Evolutionary conservation across 2,329 filamentous ascomycete species (phyloP), one percentile per base, ranked within the genome.

Genomic region (Neofusicoccum parvum): DNA sequence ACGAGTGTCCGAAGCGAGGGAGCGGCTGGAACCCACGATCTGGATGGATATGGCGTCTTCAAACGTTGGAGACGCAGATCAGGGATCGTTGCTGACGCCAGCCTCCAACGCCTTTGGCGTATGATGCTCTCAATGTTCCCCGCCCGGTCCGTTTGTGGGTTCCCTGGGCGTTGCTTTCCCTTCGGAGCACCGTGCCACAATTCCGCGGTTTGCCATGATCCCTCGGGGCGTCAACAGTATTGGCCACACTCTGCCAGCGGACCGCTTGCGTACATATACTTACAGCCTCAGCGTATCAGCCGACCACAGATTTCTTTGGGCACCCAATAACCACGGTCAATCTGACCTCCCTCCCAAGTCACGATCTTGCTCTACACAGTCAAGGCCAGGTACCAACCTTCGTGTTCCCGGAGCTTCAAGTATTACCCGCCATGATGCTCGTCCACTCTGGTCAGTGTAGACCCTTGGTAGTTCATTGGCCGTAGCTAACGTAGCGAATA

Each of bases 81-180:
- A 48, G 56, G 15, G 48, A 20, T 37, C 43, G 48, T 60, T 32
- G 27, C 27, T 59, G 54, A 46, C 14, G 39, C 10, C 23, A 39
- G 23, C 2, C 2, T 46, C 43, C 43, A 32, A 34, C 20, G n/a
- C 39, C 41, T 15, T n/a, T 46, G 39, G 41, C 34, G 43, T 48
- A 48, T 48, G 54, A 59, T 59, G 54, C 54, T 17, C 54, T 59
- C 56, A 60, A 43, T 36, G 20, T 37, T 49, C 56, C 56, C 54
- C 43, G 43, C 43, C 56, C 43, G n/a, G n/a, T 37, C 27, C 34
- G 17, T 32, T 36, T 46, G 27, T 27, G 15, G 5, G 9, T 34
- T 53, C n/a, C 36, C 41, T 34, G n/a, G 54, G 54, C 54, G n/a
- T 36, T 45, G 54, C n/a, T 34, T 46, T 11, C 48, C 23, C 43